Conservation (phyloP, 1,284 basidiomycete genomes). For the Gymnopus androsaceus region DNA sequence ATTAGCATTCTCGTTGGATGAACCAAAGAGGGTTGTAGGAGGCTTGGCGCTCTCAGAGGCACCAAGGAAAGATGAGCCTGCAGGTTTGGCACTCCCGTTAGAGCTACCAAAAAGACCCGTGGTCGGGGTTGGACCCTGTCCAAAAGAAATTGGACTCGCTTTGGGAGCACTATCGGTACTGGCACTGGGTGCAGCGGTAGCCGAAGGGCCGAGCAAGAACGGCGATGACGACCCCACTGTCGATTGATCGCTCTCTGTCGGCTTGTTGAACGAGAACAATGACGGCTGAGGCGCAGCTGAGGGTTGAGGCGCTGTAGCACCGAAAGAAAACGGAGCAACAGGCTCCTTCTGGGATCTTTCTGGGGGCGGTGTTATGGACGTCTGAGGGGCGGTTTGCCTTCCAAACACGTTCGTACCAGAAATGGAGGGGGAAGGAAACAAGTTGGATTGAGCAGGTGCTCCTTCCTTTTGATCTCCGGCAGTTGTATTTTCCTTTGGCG, state of each 20-base stretch:
- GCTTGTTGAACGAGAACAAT: constrained; percentile 11
- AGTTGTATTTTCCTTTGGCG: constrained; percentile 7
- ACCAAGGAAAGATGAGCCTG: constrained; percentile 3
- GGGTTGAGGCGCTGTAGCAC: background rate
- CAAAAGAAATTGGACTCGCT: constrained; percentile 14
- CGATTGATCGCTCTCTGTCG: constrained; percentile 4
- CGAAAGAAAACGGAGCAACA: constrained; percentile 1
- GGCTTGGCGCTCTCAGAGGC: background rate
- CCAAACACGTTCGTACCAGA: too few relatives aligned
- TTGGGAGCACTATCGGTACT: constrained; percentile 9
- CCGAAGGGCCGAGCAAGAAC: constrained; percentile 14
- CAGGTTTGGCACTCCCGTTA: background rate
- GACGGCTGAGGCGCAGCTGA: background rate
- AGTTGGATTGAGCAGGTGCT: background rate
- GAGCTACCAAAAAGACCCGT: background rate
- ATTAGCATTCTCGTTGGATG: background rate
- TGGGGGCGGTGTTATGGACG: too few relatives aligned
- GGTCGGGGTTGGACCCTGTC: background rate
- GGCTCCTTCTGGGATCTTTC: background rate
- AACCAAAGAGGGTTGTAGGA: background rate
- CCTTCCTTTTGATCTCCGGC: background rate
- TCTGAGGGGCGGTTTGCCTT: too few relatives aligned
- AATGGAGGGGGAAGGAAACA: constrained; percentile 9
- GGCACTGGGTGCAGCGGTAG: background rate
- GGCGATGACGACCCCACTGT: background rate